A percentile compares a stretch with the other conserved stretches of the same genome.
Evolutionary conservation across 1,139 yeast species (phyloP).

Genomic region (Sugiyamaella grinbergsii): DNA sequence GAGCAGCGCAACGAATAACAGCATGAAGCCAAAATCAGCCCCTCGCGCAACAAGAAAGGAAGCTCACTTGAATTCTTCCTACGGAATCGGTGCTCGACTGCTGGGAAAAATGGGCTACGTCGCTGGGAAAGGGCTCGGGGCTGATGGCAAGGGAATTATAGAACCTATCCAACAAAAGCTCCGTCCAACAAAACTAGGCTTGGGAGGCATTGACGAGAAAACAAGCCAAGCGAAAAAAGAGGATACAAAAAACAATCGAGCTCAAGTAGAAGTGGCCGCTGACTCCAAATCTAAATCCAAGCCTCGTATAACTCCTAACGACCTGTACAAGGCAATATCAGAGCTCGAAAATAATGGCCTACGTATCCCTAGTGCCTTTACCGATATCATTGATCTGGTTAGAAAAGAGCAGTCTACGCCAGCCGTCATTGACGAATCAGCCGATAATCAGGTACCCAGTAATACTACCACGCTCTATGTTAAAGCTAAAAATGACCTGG

Average conservation of each 20-base stretch:
- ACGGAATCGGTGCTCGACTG: slow-evolving; percentile 85
- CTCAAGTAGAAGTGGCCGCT: neutral
- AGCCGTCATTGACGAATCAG: too few relatives aligned
- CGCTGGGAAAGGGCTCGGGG: slow-evolving; percentile 82
- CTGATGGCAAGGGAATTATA: slow-evolving; percentile 66
- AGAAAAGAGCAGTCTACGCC: slow-evolving; percentile 29
- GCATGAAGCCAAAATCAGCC: neutral
- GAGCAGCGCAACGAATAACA: neutral
- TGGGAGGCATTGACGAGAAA: slow-evolving; percentile 60
- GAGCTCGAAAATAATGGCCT: slow-evolving; percentile 46
- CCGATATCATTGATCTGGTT: slow-evolving; percentile 40
- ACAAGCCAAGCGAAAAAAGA: slow-evolving; percentile 32
- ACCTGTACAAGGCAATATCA: slow-evolving; percentile 44
- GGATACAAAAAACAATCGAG: slow-evolving; percentile 19
- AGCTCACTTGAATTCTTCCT: slow-evolving; percentile 35
- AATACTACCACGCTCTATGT: slow-evolving; percentile 30
- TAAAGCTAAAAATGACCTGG: slow-evolving; percentile 31
- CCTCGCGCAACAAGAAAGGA: neutral
- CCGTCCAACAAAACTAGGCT: slow-evolving; percentile 66
- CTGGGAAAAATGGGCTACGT: slow-evolving; percentile 85
- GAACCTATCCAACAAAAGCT: slow-evolving; percentile 73
- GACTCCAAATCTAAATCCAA: neutral
- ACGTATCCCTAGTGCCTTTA: slow-evolving; percentile 43
- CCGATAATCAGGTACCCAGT: neutral
- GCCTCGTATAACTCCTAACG: slow-evolving; percentile 28